Conservation (phyloP, 2,329 filamentous ascomycete genomes). For the Lecanosticta acicola region DNA sequence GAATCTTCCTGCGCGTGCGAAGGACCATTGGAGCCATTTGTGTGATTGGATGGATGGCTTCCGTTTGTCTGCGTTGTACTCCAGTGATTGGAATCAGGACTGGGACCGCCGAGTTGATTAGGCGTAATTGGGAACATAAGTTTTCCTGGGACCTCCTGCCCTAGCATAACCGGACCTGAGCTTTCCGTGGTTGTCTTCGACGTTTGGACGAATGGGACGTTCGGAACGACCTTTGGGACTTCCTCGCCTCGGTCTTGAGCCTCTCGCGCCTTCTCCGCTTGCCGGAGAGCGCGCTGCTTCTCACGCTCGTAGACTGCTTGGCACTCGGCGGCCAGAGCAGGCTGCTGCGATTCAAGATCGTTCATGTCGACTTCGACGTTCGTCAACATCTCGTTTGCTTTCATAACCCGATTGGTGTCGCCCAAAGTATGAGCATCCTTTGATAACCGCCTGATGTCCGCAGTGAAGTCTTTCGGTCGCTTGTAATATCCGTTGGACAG, state of each 20-base stretch:
- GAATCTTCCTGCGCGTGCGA: constrained; percentile 37
- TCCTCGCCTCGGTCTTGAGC: constrained; percentile 56
- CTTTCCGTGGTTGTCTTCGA: constrained; percentile 41
- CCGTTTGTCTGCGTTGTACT: constrained; percentile 36
- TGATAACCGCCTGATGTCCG: constrained; percentile 76
- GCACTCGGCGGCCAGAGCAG: constrained; percentile 64
- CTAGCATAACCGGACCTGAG: constrained; percentile 49
- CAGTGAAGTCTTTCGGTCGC: constrained; percentile 79
- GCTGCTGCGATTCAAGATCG: constrained; percentile 61
- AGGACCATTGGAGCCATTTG: constrained; percentile 40
- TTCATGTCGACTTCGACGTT: constrained; percentile 94
- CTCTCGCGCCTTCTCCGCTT: constrained; percentile 48
- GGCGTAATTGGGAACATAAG: constrained; percentile 37
- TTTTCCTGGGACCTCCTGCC: constrained; percentile 57
- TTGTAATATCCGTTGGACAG: constrained; percentile 95
- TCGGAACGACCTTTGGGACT: constrained; percentile 37
- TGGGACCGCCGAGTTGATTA: constrained; percentile 52
- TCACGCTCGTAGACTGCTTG: constrained; percentile 75
- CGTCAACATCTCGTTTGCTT: constrained; percentile 82
- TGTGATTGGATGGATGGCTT: constrained; percentile 30
- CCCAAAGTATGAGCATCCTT: constrained; percentile 77
- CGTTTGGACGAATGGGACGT: constrained; percentile 35
- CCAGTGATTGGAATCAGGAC: constrained; percentile 56
- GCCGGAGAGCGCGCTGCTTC: constrained; percentile 55
- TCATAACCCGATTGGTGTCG: constrained; percentile 76